Evolutionary conservation across 768 basidiomycete genomes (phyloP).

Genomic region (Leucosporidium scottii): DNA sequence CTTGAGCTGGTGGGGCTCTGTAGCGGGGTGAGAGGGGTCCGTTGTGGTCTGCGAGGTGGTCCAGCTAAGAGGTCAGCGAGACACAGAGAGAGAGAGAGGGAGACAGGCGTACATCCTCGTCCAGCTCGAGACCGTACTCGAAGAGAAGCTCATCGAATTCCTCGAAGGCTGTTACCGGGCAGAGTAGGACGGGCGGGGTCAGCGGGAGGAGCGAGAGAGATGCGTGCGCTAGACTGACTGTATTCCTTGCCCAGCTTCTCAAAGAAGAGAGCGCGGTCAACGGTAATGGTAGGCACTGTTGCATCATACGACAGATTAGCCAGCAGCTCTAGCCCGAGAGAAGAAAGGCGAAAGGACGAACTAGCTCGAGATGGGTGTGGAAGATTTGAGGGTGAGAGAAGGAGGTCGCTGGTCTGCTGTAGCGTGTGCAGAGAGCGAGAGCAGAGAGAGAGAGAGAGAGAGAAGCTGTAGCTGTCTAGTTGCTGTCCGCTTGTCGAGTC

Average conservation of each 20-base stretch:
- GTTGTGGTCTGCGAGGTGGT: conserved; percentile 13
- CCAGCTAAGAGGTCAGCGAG: neutral
- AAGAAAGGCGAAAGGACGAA: too few species aligned
- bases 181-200: conserved; percentile 5
- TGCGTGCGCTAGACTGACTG: conserved; percentile 49
- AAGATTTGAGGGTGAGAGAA: too few species aligned
- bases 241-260: conserved; percentile 73
- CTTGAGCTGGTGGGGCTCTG: conserved; percentile 72
- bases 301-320: too few species aligned
- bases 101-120: conserved; percentile 68
- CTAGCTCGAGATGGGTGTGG: too few species aligned
- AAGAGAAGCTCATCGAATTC: conserved; percentile 94
- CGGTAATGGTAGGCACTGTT: conserved; percentile 84
- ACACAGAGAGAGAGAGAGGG: neutral
- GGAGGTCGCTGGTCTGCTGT: too few species aligned
- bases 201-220: neutral
- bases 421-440: too few species aligned
- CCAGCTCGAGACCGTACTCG: conserved; percentile 93
- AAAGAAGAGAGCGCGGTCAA: conserved; percentile 93
- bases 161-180: conserved; percentile 60
- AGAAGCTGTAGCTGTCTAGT: too few species aligned
- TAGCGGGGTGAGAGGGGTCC: conserved; percentile 26
- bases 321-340: too few species aligned
- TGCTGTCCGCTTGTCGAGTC: too few species aligned
- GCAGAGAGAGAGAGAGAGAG: too few species aligned